Evolutionary conservation across 371 early-diverging fungal genomes (phyloP), one percentile per base, ranked within the genome.

Genomic region (Rhizopus delemar): DNA sequence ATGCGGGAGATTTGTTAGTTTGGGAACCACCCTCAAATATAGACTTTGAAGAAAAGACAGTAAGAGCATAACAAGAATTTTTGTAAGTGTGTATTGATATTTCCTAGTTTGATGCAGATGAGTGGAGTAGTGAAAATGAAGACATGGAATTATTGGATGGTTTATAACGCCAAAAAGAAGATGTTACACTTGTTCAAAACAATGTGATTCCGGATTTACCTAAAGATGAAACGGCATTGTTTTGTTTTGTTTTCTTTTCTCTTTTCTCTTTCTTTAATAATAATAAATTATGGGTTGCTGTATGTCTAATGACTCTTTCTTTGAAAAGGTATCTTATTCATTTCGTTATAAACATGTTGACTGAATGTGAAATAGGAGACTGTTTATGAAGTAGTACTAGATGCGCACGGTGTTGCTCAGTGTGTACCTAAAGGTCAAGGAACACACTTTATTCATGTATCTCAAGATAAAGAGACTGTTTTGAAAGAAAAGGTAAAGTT

Each of bases 1-100:
- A 75, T 62, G 90, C 86, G 35, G 73, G 81, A 9, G 86, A 87
- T 49, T 82, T 91, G 12, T 62, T 91, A 41, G 71, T 74, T 9
- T 91, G 91, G 91, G 78, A 71, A 41, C 86, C 88, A n/a, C 66
- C 73, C 35, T 56, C 55, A 31, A 15, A 16, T n/a, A 9, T 57
- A 61, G 32, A 32, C 46, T 31, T 28, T 31, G 16, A 53, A 13
- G 55, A 45, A 45, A n/a, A 35, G 34, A 48, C 28, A 9, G 15
- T 28, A 54, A 31, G 22, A 22, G 22, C 22, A 22, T 0, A 32
- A 32, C 12, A 45, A 59, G 31, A 36, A 36, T 36, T 0, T 8
- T 8, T 8, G 28, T 41, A 32, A 46, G 48, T 43, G 59, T 39
- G 51, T 22, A 29, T 65, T 56, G 33, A 48, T 65, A 16, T 58